These are phyloP conservation scores for Pythium phragmiticola DNA, from an alignment of 352 stramenopile genomes.

Conservation along the genomic window DNA sequence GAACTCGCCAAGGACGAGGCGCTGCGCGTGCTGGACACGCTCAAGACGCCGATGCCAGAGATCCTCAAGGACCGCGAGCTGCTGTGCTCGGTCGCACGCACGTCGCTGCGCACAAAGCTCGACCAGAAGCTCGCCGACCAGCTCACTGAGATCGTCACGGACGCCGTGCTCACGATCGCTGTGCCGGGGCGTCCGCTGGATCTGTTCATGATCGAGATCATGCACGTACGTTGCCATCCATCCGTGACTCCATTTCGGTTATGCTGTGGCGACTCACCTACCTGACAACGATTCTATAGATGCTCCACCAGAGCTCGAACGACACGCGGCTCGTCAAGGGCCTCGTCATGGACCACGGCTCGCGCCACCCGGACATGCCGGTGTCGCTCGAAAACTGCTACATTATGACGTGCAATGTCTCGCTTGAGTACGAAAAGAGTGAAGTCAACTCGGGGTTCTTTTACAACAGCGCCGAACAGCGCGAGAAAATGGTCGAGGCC, in stretches of 20 bases:
- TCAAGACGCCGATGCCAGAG: slow-evolving; percentile 83
- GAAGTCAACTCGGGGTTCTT: slow-evolving; percentile 98
- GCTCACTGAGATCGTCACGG: slow-evolving; percentile 96
- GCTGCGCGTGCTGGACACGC: slow-evolving; percentile 93
- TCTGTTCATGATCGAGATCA: slow-evolving; percentile 99
- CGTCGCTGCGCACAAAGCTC: slow-evolving; percentile 97
- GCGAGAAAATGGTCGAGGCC: slow-evolving; percentile 96
- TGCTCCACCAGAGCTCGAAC: slow-evolving; percentile 95
- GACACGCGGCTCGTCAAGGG: slow-evolving; percentile 95
- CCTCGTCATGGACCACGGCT: slow-evolving; percentile 98
- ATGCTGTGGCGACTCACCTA: no score
- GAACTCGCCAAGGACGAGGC: slow-evolving; percentile 95
- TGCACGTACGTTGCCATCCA: slow-evolving; percentile 73
- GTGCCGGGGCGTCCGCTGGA: slow-evolving; percentile 88
- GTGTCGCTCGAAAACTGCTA: slow-evolving; percentile 95
- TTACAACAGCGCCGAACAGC: slow-evolving; percentile 98
- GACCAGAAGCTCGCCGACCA: slow-evolving; percentile 92
- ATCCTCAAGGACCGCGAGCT: slow-evolving; percentile 95
- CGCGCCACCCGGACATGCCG: slow-evolving; percentile 99
- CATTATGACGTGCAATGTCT: slow-evolving; percentile 99
- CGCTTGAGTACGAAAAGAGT: slow-evolving; percentile 99
- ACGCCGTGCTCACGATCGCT: slow-evolving; percentile 95
- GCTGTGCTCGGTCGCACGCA: slow-evolving; percentile 92
- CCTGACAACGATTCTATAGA: slow-evolving; percentile 43
- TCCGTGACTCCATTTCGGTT: no score